phyloP scores from a whole-genome alignment of 2,329 filamentous ascomycete genomes.

The Ophiosphaerella narmari region DNA sequence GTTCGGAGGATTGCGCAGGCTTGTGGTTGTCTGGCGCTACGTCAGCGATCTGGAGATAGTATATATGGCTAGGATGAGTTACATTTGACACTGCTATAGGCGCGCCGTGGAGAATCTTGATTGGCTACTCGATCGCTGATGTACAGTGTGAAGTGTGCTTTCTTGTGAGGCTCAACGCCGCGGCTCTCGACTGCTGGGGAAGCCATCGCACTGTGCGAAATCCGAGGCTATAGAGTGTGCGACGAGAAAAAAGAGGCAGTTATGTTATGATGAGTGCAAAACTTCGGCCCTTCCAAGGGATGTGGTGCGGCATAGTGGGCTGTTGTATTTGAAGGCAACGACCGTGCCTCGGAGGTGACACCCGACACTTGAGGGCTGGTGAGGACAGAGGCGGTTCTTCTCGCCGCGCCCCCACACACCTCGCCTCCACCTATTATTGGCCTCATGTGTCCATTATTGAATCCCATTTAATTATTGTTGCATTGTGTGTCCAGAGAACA shows the following conservation, averaged over 20 bases:
- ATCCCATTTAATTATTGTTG: background rate
- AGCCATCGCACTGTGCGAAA: constrained; percentile 34
- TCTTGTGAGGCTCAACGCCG: constrained; percentile 45
- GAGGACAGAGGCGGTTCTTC: constrained; percentile 1
- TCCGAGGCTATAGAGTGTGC: background rate
- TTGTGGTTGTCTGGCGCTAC: constrained; percentile 51
- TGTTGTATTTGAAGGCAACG: constrained; percentile 1
- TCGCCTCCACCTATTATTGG: background rate
- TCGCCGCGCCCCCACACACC: constrained; percentile 1
- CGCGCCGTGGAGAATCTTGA: constrained; percentile 16
- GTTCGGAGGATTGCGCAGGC: constrained; percentile 40
- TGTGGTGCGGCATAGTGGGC: background rate
- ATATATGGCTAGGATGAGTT: constrained; percentile 7
- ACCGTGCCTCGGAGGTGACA: background rate
- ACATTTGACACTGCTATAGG: constrained; percentile 45
- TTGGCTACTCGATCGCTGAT: constrained; percentile 41
- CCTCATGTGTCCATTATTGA: background rate
- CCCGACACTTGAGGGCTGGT: background rate
- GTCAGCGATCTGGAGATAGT: constrained; percentile 15
- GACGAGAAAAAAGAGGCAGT: no score
- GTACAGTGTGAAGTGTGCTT: constrained; percentile 44
- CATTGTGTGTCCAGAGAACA: no score
- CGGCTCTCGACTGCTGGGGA: constrained; percentile 43
- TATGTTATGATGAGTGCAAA: background rate
- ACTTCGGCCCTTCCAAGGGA: background rate